Base-by-base conservation (phyloP, 176 grass and related monocot species). In the Elaeis guineensis region DNA sequence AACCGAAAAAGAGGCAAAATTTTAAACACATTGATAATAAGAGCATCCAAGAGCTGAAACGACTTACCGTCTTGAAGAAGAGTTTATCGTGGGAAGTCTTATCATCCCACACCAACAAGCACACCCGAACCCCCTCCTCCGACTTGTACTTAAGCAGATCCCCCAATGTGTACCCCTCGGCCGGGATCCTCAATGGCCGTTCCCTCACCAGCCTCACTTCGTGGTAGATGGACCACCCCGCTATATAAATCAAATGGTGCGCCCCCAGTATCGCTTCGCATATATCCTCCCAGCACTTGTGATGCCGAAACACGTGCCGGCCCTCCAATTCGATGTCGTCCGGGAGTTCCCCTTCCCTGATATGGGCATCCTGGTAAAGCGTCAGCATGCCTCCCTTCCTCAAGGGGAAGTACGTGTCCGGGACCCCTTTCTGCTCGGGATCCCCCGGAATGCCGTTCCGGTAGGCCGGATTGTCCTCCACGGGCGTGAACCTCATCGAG, bases 261-360 rank as follows among this genome's bases (percentile, higher is more conserved):
- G 86, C 90, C 17, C 79, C 65, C 0, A 90, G 51, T 17, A 95
- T 79, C 15, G 90, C 83, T 25, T 77, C 21, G 55, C 90, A 95
- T 49, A 95, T 62, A 69, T 95, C 90, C 80, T 95, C 90, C 90
- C 90, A 95, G 51, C 90, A 95, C 69, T 74, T 76, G n/a, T 61
- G 67, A 0, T 73, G 69, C 32, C 50, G 26, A 55, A 76, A 79
- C 62, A 65, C 71, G 28, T 16, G 49, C 1, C 50, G 32, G 0
- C 21, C 65, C 21, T n/a, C n/a, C n/a, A 81, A 39, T 54, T 11
- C 4, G 8, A 67, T 77, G 32, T 2, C 35, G 35, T 61, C 61
- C 0, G 16, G 57, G 23, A 78, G 1, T 6, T 83, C 90, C 32
- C 25, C 64, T 14, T 16, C 53, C 22, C 12, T 44, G 4, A 79